Conservation (phyloP, 768 basidiomycete species). For the Amanita polypyramis region DNA sequence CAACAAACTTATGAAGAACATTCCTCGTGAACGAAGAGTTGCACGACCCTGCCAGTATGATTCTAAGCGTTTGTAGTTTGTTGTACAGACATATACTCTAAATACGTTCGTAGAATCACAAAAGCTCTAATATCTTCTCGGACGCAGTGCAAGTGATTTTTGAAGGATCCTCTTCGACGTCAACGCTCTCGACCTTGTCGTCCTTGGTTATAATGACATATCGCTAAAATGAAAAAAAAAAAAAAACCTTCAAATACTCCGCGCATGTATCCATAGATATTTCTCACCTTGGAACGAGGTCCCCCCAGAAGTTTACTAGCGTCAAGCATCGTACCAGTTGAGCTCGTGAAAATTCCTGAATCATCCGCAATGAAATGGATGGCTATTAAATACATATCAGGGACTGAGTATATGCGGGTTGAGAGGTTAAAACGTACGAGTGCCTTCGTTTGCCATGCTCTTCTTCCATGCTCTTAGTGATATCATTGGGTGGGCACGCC, state of each 20-base stretch:
- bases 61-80: no score
- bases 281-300: slow-evolving; percentile 52
- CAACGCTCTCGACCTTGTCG: slow-evolving; percentile 42
- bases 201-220: slow-evolving; percentile 50
- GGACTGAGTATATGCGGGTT: background rate
- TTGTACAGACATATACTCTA: no score
- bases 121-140: slow-evolving; percentile 27
- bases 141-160: slow-evolving; percentile 45
- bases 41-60: no score
- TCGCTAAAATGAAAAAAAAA: no score
- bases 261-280: background rate
- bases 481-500: background rate
- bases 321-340: no score
- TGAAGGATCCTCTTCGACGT: slow-evolving; percentile 37
- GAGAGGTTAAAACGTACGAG: background rate
- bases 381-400: slow-evolving; percentile 18
- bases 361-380: slow-evolving; percentile 65
- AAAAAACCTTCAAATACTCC: background rate
- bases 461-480: slow-evolving; percentile 58
- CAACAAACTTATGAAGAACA: no score
- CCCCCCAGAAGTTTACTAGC: no score
- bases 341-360: slow-evolving; percentile 40
- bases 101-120: no score
- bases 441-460: slow-evolving; percentile 33
- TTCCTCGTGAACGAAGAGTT: no score